Conservation (phyloP, 1,284 basidiomycete species). For the Cronartium quercuum region DNA sequence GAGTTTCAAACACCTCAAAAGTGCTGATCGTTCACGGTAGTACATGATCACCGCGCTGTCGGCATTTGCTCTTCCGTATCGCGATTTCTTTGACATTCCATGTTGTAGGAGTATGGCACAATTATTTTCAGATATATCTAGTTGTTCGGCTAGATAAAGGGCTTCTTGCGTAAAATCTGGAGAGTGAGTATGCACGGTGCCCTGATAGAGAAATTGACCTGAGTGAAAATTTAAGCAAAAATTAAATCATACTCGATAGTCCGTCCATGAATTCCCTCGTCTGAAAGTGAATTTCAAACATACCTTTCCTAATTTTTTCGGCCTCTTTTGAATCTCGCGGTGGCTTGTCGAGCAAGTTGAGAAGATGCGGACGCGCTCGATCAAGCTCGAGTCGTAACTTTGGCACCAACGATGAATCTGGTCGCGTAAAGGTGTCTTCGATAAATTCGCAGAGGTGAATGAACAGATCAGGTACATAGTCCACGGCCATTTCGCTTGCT, state of each 20-base stretch:
- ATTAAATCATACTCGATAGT: not conserved
- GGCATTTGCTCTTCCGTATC: conserved; percentile 34
- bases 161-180: conserved; percentile 38
- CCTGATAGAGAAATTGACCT: conserved; percentile 36
- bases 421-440: conserved; percentile 27
- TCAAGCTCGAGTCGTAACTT: conserved; percentile 31
- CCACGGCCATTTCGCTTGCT: conserved; percentile 7
- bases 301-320: conserved; percentile 35
- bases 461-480: conserved; percentile 34
- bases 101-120: conserved; percentile 38
- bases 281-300: not conserved
- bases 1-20: conserved; percentile 21
- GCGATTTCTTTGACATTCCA: conserved; percentile 35
- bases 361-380: conserved; percentile 25
- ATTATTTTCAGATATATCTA: conserved; percentile 36
- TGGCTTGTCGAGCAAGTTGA: conserved; percentile 28
- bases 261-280: not conserved
- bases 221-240: not conserved
- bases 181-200: conserved; percentile 12
- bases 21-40: conserved; percentile 31
- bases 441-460: conserved; percentile 19
- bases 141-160: conserved; percentile 37
- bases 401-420: conserved; percentile 23
- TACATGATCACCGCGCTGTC: conserved; percentile 39
- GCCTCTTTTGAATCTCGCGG: conserved; percentile 28